Evolutionary conservation across 2,329 filamentous ascomycete species (phyloP).

Genomic region (Lomentospora prolificans): DNA sequence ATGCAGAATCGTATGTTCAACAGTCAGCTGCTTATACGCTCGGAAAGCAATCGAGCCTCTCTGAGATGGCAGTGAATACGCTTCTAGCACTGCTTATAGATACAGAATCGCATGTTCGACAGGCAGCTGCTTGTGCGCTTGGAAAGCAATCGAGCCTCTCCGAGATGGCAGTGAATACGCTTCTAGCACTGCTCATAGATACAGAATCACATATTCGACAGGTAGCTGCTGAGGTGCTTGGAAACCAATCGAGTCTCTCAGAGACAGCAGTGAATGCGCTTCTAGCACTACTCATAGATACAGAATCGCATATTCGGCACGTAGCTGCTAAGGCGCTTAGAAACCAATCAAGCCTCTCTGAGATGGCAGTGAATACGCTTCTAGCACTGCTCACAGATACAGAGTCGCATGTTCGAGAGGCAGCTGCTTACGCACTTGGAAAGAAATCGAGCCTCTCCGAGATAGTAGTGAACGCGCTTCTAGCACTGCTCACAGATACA

Average conservation of each 20-base stretch:
- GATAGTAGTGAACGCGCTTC: conserved; percentile 2
- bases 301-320: neutral
- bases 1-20: neutral
- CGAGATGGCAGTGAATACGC: conserved; percentile 8
- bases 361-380: neutral
- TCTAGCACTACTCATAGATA: neutral
- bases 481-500: neutral
- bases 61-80: neutral
- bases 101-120: neutral
- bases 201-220: neutral
- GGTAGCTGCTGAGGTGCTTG: neutral
- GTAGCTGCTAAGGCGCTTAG: neutral
- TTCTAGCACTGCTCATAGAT: neutral
- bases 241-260: neutral
- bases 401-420: conserved; percentile 9
- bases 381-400: neutral
- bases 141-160: neutral
- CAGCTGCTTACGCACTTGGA: conserved; percentile 11
- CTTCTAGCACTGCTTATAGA: neutral
- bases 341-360: neutral
- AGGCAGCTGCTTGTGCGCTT: conserved; percentile 14
- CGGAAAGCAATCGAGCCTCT: neutral
- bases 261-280: neutral
- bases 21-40: neutral
- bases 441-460: neutral